Percentiles rank a stretch among this genome's conserved stretches.
phyloP scores from a whole-genome alignment of 768 basidiomycete genomes.

The Mycena vulgaris region DNA sequence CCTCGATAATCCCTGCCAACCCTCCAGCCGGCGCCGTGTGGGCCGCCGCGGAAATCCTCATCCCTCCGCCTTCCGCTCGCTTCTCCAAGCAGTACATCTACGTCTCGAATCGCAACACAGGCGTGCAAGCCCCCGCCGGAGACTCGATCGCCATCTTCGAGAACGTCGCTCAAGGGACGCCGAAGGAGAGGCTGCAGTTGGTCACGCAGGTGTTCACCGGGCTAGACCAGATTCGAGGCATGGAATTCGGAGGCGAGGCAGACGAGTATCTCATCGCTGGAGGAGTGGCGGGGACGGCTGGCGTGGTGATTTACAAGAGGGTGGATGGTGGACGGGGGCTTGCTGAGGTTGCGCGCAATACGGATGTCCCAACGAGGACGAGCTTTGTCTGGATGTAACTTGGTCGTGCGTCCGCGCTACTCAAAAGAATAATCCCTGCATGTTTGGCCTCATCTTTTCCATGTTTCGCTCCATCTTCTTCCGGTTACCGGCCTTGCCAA shows the following conservation, averaged over 20 bases:
- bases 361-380: conserved; percentile 65
- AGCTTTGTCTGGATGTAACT: conserved; percentile 63
- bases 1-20: conserved; percentile 55
- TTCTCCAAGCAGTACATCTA: conserved; percentile 61
- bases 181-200: conserved; percentile 52
- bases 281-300: conserved; percentile 66
- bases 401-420: too few relatives aligned
- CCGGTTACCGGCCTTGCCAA: too few relatives aligned
- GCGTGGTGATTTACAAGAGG: conserved; percentile 71
- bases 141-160: conserved; percentile 69
- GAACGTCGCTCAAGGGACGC: conserved; percentile 53
- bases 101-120: conserved; percentile 64
- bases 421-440: too few relatives aligned
- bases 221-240: conserved; percentile 64
- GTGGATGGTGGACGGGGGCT: conserved; percentile 68
- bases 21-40: conserved; percentile 55
- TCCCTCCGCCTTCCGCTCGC: conserved; percentile 49
- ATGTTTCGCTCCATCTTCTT: too few relatives aligned
- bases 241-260: conserved; percentile 60
- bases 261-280: conserved; percentile 69
- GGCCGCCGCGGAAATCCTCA: conserved; percentile 64
- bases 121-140: conserved; percentile 52
- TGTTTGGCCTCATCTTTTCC: too few relatives aligned
- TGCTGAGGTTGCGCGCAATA: conserved; percentile 67
- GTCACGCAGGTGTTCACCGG: conserved; percentile 65